Evolutionary conservation across 2,329 filamentous ascomycete species (phyloP), one percentile per base, ranked within the genome.

Genomic region (Venturia aucupariae): DNA sequence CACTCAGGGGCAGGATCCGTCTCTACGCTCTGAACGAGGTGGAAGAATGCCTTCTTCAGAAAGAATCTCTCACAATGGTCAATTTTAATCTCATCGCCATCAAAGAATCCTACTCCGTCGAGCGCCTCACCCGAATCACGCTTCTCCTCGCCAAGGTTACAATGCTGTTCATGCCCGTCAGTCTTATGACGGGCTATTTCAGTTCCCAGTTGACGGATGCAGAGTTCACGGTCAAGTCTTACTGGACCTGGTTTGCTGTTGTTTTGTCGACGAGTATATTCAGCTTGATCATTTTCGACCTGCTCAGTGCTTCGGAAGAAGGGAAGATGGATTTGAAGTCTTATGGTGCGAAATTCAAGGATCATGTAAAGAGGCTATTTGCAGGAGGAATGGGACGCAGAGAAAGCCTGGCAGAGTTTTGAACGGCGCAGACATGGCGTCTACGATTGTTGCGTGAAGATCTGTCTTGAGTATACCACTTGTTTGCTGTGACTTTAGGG

Each of bases 31-130:
- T 88, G 48, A 83, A 80, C 68, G 83, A 86, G 65, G 85, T 86
- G 32, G 77, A 83, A 61, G 85, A 86, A 69, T 84, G 84, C 65
- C 74, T 90, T 27, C 83, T 83, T 35, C 88, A 90, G 73, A 90
- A 90, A 71, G 85, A 87, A 32, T 84, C 85, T 0, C 76, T 92
- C 32, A 86, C 88, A 3, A 83, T 84, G 67, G 84, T 90, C 71
- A 90, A 90, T 72, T 91, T 91, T 79, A 90, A 89, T 72, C 81
- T 92, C 67, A 90, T 88, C 65, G 85, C 88, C 22, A 85, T 90
- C 70, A 90, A 89, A 71, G 87, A 91, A 73, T 89, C 87, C 0
- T 83, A 86, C 67, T 84, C 85, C 4, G 88, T 90, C 13, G 88
- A 90, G 66, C 82, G 86, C 24, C 80, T 92, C 24, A 90, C 88